Base-by-base conservation (phyloP, 2,329 filamentous ascomycete genomes). In the Clarireedia homoeocarpa region DNA sequence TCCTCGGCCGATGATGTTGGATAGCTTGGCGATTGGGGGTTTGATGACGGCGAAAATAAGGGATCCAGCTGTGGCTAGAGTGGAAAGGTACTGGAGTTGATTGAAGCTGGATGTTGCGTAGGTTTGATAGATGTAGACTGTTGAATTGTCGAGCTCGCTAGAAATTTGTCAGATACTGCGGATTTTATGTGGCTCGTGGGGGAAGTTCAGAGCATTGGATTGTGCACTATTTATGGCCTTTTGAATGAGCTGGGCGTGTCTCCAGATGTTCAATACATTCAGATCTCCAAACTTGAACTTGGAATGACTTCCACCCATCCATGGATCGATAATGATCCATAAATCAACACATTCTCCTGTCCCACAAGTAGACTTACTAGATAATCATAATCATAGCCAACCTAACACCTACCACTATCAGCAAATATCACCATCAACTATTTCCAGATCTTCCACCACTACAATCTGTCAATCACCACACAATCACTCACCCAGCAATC, bases 1-100 rank as follows among this genome's bases (percentile, higher is more conserved):
- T n/a, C 81, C 77, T 26, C 82, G 77, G 26, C 81, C 81, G 53
- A 83, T 82, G 6, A 84, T 80, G 62, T 84, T 79, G 6, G 81
- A 79, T 39, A 84, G 71, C 67, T 84, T 84, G 52, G 79, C 80
- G 67, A 83, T 78, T 9, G 79, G 81, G 15, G 81, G 80, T 63
- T 84, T 84, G 56, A 78, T 75, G 15, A 82, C 76, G 4, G 80
- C 77, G 51, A 72, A 72, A 46, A 75, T 67, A 52, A 75, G 73
- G n/a, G 49, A 48, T 2, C 55, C 59, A 15, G 69, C 69, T 5
- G 70, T 71, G 36, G 56, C 62, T 6, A 72, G 60, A 0, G 68
- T 63, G 0, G 64, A 66, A 5, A 67, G 55, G n/a, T 63, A 56
- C 1, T 70, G 69, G 1, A 72, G 57, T 17, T 66, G 58, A n/a